Evolutionary conservation across 331 rosid genomes (phyloP).

Genomic region (Malus hybrid): DNA sequence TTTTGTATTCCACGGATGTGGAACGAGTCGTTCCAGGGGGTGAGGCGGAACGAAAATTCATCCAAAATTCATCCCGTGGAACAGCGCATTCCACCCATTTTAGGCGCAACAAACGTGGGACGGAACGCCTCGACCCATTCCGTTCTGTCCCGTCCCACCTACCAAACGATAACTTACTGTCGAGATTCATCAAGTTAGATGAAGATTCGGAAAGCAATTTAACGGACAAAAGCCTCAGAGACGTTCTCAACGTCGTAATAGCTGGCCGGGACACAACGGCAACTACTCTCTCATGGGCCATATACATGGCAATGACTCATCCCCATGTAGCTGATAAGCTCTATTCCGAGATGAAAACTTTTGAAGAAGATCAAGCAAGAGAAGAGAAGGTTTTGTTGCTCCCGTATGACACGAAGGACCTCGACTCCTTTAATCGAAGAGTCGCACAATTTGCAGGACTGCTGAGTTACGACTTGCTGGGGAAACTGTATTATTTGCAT

Average conservation of each 20-base stretch:
- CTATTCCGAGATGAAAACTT: slow-evolving; percentile 49
- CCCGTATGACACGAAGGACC: slow-evolving; percentile 38
- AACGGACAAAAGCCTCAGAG: slow-evolving; percentile 75
- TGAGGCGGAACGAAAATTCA: no score
- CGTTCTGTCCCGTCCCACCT: no score
- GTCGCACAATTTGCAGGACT: slow-evolving; percentile 45
- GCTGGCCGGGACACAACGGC: slow-evolving; percentile 96
- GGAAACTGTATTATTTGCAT: slow-evolving; percentile 53
- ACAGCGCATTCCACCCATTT: no score
- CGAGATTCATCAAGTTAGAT: slow-evolving; percentile 75
- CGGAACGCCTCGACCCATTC: no score
- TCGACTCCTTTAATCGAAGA: slow-evolving; percentile 51
- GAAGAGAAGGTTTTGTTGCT: slow-evolving; percentile 42
- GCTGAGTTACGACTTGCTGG: slow-evolving; percentile 61
- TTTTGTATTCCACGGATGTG: no score
- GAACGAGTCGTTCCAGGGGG: no score
- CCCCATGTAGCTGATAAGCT: slow-evolving; percentile 62
- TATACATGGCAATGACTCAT: slow-evolving; percentile 68
- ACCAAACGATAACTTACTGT: slow-evolving; percentile 25
- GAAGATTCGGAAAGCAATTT: slow-evolving; percentile 40
- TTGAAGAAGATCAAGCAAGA: slow-evolving; percentile 57
- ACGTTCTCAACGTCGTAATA: slow-evolving; percentile 76
- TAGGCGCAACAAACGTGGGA: no score
- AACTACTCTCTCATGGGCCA: slow-evolving; percentile 86
- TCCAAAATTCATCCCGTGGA: no score